Percentiles rank a stretch among this genome's conserved stretches.
phyloP scores from a whole-genome alignment of 1,284 basidiomycete genomes.

The Cutaneotrichosporon dermatis region DNA sequence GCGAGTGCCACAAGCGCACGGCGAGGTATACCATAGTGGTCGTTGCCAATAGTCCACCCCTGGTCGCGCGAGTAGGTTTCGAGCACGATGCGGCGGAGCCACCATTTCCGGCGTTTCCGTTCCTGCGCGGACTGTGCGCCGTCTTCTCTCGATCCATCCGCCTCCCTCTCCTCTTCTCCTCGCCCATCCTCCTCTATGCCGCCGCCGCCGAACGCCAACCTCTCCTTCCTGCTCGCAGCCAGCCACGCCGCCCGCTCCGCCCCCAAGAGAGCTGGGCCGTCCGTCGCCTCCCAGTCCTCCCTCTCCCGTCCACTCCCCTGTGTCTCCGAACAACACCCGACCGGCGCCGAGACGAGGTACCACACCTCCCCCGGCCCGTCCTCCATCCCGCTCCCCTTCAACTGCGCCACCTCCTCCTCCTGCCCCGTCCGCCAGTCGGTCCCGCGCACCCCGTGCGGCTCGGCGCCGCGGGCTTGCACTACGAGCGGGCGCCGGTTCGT shows the following conservation, averaged over 20 bases:
- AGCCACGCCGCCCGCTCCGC: not conserved
- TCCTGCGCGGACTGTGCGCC: not conserved
- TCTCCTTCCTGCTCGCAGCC: not conserved
- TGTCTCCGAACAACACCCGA: conserved; percentile 25
- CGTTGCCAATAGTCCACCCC: conserved; percentile 30
- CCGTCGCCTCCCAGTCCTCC: not conserved
- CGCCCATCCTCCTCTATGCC: not conserved
- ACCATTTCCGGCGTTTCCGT: conserved; percentile 1
- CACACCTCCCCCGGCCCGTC: conserved; percentile 29
- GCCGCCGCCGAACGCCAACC: not conserved
- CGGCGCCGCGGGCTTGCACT: conserved; percentile 20
- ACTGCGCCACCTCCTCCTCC: conserved; percentile 22
- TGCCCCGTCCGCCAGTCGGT: conserved; percentile 25
- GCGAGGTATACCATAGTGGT: conserved; percentile 26
- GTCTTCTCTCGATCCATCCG: not conserved
- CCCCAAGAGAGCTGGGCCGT: not conserved
- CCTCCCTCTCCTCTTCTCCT: not conserved
- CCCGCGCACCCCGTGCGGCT: conserved; percentile 13
- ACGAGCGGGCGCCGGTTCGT: conserved; percentile 16
- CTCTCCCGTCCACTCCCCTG: not conserved
- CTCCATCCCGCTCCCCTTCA: conserved; percentile 13
- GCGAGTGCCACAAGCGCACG: conserved; percentile 5
- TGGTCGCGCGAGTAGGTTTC: conserved; percentile 39
- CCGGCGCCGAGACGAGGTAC: conserved; percentile 28
- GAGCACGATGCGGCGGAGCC: conserved; percentile 30